Evolutionary conservation across 1,139 yeast species (phyloP).

Genomic region (Kodamaea fungicola): DNA sequence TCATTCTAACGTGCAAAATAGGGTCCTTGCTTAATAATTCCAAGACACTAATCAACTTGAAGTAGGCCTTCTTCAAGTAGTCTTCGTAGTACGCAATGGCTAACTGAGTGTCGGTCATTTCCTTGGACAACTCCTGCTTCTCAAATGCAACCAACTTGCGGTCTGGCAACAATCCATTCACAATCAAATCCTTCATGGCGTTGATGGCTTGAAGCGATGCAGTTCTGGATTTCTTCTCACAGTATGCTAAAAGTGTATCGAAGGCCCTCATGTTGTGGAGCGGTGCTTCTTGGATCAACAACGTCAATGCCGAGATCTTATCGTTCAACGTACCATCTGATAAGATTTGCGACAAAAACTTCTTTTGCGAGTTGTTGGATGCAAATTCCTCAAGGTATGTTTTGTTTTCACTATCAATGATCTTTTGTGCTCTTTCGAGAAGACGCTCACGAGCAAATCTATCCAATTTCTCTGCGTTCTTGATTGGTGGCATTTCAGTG

Average conservation of each 20-base stretch:
- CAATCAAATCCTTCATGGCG: slow-evolving; percentile 83
- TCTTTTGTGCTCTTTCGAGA: slow-evolving; percentile 60
- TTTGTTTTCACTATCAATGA: slow-evolving; percentile 69
- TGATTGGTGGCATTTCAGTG: slow-evolving; percentile 34
- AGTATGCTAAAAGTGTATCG: slow-evolving; percentile 70
- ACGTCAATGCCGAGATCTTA: slow-evolving; percentile 91
- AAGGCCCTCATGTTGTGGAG: slow-evolving; percentile 82
- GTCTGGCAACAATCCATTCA: slow-evolving; percentile 79
- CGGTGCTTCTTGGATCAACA: slow-evolving; percentile 93
- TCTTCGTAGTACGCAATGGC: slow-evolving; percentile 87
- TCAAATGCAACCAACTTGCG: slow-evolving; percentile 79
- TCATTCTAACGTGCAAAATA: slow-evolving; percentile 84
- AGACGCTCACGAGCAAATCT: slow-evolving; percentile 54
- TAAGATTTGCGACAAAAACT: slow-evolving; percentile 84
- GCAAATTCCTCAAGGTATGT: slow-evolving; percentile 74
- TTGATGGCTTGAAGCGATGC: slow-evolving; percentile 89
- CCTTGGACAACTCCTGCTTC: slow-evolving; percentile 62
- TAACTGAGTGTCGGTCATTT: slow-evolving; percentile 49
- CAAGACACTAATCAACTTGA: slow-evolving; percentile 64
- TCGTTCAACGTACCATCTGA: slow-evolving; percentile 93
- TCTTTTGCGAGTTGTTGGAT: slow-evolving; percentile 77
- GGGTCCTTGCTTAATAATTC: slow-evolving; percentile 85
- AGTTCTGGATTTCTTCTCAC: slow-evolving; percentile 90
- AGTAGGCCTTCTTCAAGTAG: slow-evolving; percentile 72
- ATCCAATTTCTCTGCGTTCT: slow-evolving; percentile 40